Conservation (phyloP, 2,329 filamentous ascomycete species). For the Colletotrichum caudatum region DNA sequence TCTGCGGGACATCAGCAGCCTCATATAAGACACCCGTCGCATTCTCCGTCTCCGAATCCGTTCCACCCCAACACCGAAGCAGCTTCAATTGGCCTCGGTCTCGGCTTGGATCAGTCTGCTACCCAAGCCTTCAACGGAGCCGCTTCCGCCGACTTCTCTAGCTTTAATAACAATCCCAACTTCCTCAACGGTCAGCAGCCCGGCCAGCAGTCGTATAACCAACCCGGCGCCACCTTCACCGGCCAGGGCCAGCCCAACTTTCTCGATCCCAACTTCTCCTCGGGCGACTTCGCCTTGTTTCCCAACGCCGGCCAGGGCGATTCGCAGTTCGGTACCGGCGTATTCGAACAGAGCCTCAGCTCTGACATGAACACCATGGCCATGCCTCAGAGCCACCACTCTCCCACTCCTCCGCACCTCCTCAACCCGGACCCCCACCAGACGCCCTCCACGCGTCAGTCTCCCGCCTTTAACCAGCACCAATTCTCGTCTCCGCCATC, state of each 20-base stretch:
- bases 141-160: constrained; percentile 59
- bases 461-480: constrained; percentile 67
- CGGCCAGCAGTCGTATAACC: constrained; percentile 54
- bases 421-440: constrained; percentile 62
- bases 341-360: constrained; percentile 66
- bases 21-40: constrained; percentile 75
- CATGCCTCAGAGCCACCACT: constrained; percentile 67
- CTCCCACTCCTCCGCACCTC: constrained; percentile 67
- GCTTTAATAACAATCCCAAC: constrained; percentile 60
- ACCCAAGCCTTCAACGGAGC: constrained; percentile 54
- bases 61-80: constrained; percentile 61
- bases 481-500: constrained; percentile 65
- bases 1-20: constrained; percentile 68
- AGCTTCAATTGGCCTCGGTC: constrained; percentile 65
- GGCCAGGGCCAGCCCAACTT: constrained; percentile 58
- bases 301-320: constrained; percentile 58
- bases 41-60: constrained; percentile 72
- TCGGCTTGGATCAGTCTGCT: constrained; percentile 67
- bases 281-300: constrained; percentile 75
- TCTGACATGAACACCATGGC: constrained; percentile 66
- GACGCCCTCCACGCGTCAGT: constrained; percentile 64
- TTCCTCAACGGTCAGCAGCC: constrained; percentile 64
- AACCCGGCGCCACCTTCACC: constrained; percentile 54
- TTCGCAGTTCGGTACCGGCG: constrained; percentile 71
- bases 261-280: constrained; percentile 64